Conservation (phyloP, 176 grass and related monocot species). For the Bonia amplexicaulis region DNA sequence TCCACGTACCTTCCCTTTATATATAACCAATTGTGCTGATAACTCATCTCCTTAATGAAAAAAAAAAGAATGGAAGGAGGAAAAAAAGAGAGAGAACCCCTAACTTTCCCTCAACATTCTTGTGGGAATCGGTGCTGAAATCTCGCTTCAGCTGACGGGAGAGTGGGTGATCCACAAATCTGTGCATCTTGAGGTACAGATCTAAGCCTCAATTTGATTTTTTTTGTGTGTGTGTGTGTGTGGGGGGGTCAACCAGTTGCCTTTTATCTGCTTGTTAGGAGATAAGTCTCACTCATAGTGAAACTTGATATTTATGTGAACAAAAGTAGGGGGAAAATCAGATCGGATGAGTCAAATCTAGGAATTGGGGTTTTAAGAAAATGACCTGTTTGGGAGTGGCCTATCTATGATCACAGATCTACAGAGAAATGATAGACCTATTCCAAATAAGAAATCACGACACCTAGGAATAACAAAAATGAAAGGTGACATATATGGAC, state of each 20-base stretch:
- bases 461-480: neutral
- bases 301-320: neutral
- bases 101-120: neutral
- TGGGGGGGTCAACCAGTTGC: neutral
- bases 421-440: neutral
- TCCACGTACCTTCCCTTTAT: conserved; percentile 21
- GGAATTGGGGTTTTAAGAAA: conserved; percentile 2
- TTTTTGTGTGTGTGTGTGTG: neutral
- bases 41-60: neutral
- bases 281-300: too few relatives aligned
- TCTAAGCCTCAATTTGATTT: neutral
- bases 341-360: neutral
- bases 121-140: neutral
- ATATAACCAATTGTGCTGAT: neutral
- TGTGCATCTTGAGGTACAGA: conserved; percentile 35
- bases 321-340: neutral
- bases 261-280: too few relatives aligned
- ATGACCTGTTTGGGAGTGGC: neutral
- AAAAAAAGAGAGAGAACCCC: neutral
- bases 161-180: neutral
- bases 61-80: neutral
- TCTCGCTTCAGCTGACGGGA: neutral
- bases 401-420: neutral
- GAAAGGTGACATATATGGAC: neutral
- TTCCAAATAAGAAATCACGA: neutral